phyloP scores from a whole-genome alignment of 352 stramenopile species.

The Vaucheria bursata region DNA sequence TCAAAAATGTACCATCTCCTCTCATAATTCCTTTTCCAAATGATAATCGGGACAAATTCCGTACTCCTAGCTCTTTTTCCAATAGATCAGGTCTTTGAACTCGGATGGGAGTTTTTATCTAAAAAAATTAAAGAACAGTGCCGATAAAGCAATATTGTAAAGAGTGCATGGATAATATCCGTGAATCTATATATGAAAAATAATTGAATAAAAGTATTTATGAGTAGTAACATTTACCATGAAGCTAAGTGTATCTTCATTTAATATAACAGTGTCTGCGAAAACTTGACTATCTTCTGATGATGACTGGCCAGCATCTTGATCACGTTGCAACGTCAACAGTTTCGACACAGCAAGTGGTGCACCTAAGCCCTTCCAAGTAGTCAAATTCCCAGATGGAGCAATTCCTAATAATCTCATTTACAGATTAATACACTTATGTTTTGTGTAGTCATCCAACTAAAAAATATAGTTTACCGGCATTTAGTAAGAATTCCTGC shows the following conservation, averaged over 20 bases:
- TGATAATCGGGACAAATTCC: slow-evolving; percentile 37
- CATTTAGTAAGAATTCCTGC: slow-evolving; percentile 24
- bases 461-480: slow-evolving; percentile 17
- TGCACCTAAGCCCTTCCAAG: slow-evolving; percentile 28
- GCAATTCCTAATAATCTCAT: not conserved
- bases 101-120: slow-evolving; percentile 29
- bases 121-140: no score
- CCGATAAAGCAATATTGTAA: slow-evolving; percentile 14
- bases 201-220: not conserved
- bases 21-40: slow-evolving; percentile 35
- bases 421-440: not conserved
- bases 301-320: slow-evolving; percentile 21
- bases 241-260: slow-evolving; percentile 15
- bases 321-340: slow-evolving; percentile 27
- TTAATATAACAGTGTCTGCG: slow-evolving; percentile 8
- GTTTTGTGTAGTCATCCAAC: not conserved
- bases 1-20: slow-evolving; percentile 32
- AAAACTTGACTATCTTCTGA: slow-evolving; percentile 32
- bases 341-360: slow-evolving; percentile 22
- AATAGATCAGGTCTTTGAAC: slow-evolving; percentile 28
- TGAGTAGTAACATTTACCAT: not conserved
- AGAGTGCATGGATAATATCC: not conserved
- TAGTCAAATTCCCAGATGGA: slow-evolving; percentile 20
- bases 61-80: slow-evolving; percentile 30
- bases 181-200: not conserved